These are phyloP conservation scores for Nothophaeocryptopus gaeumannii DNA, from an alignment of 2,329 filamentous ascomycete genomes.

Conservation along the genomic window DNA sequence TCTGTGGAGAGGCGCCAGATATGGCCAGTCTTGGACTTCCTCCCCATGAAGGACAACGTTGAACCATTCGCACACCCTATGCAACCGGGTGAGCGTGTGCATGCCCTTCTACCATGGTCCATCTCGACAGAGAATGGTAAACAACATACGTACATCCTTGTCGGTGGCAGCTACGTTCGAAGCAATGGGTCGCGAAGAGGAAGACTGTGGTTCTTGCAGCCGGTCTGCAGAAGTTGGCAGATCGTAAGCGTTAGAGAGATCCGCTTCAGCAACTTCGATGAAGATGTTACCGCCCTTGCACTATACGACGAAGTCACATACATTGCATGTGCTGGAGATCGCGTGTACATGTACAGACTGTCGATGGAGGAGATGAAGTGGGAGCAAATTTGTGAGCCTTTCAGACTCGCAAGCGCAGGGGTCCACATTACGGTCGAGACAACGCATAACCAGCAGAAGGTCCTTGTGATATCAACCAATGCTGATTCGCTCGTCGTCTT, in stretches of 20 bases:
- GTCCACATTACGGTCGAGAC: slow-evolving; percentile 48
- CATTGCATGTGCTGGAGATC: slow-evolving; percentile 45
- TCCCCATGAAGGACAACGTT: slow-evolving; percentile 20
- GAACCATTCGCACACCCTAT: slow-evolving; percentile 40
- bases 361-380: slow-evolving; percentile 26
- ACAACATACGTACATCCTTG: slow-evolving; percentile 61
- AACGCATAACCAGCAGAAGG: slow-evolving; percentile 28
- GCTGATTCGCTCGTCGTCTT: slow-evolving; percentile 54
- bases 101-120: slow-evolving; percentile 62
- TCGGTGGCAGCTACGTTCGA: slow-evolving; percentile 49
- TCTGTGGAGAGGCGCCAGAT: slow-evolving; percentile 37
- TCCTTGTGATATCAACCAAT: slow-evolving; percentile 55
- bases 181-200: slow-evolving; percentile 38
- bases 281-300: slow-evolving; percentile 57
- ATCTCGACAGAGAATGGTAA: slow-evolving; percentile 47
- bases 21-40: slow-evolving; percentile 48
- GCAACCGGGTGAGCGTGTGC: slow-evolving; percentile 57
- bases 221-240: slow-evolving; percentile 39
- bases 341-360: slow-evolving; percentile 44
- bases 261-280: slow-evolving; percentile 47
- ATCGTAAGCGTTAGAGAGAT: slow-evolving; percentile 49
- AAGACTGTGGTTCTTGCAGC: slow-evolving; percentile 43
- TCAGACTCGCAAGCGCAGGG: slow-evolving; percentile 37
- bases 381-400: slow-evolving; percentile 32
- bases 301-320: slow-evolving; percentile 57